Evolutionary conservation across 2,329 filamentous ascomycete genomes (phyloP), one percentile per base, ranked within the genome.

Genomic region (Aureobasidium pullulans): DNA sequence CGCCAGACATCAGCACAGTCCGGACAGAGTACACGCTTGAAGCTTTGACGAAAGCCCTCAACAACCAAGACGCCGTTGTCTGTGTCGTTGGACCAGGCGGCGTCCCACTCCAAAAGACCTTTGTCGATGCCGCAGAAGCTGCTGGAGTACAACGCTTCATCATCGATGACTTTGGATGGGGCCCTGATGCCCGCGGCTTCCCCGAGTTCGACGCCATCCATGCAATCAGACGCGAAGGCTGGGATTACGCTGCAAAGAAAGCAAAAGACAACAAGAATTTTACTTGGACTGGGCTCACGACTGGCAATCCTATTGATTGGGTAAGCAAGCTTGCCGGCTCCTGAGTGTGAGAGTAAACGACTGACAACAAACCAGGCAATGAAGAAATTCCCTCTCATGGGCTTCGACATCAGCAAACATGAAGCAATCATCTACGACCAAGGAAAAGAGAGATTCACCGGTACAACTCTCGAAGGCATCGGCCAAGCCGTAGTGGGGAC

Each of bases 361-460:
- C 49, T 34, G 44, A 19, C 6, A 32, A 36, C 5, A 32, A 32
- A 23, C 4, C n/a, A 63, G 62, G 76, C 86, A 58, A 77, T 74
- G 13, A 86, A 82, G 81, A 84, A 80, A 2, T 81, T 82, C 0
- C 69, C 77, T 0, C 81, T 85, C 66, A 83, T 86, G 65, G 83
- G 86, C 62, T 81, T 78, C 77, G 77, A 78, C 16, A 70, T 84
- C 36, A 70, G 68, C 11, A 68, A 69, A 10, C 76, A 76, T 63
- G 81, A 73, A 0, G 81, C 78, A 0, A 78, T 69, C 0, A 75
- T 86, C 39, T 78, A 78, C 65, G 83, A 86, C 68, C 76, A 75
- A 0, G 83, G 83, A 6, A 74, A 79, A 44, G 76, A 77, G 42
- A 74, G 66, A 2, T 80, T 80, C 61, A 78, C 77, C 2, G 65